Evolutionary conservation across 2,329 filamentous ascomycete species (phyloP), one percentile per base, ranked within the genome.

Genomic region (Trichoderma semiorbis): DNA sequence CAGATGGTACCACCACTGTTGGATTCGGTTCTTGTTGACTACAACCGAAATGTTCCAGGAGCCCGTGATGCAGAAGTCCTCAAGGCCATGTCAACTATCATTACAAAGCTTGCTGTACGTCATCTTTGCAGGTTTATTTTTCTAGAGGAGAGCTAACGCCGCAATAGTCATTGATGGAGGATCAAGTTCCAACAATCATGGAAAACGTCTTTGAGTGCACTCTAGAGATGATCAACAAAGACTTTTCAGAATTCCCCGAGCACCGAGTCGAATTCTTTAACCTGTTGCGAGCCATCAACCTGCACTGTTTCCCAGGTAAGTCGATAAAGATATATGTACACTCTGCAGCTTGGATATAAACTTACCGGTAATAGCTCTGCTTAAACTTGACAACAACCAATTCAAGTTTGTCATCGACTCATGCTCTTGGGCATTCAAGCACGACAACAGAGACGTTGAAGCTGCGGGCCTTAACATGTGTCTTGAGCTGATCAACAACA

Each of bases 251-350:
- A 80, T 99, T 97, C 81, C 96, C 96, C 0, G 96, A 99, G 81
- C 96, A 99, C 80, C 92, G 97, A 72, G 96, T 99, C n/a, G 95
- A 98, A 82, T 99, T 99, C 83, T 99, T 99, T 88, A 98, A 97
- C 83, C 89, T 99, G 28, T 88, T 99, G 47, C 90, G 97, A 76
- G 93, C 95, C 16, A 98, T 99, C 84, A 99, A 99, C 82, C 85
- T 98, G 62, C 94, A 97, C 81, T 99, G 96, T 83, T 99, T 99
- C 90, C 94, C 94, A 62, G 92, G 85, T 87, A 83, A 70, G 81
- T 77, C 8, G 10, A 30, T 32, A 28, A 39, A 10, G 64, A 16
- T 28, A n/a, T 47, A 10, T 55, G 34, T 30, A 39, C 39, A 61
- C 10, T 43, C 12, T 16, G 14, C 7, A 18, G 3, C n/a, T 8